Conservation (phyloP, 2,329 filamentous ascomycete genomes). For the Sporothrix dimorphospora region DNA sequence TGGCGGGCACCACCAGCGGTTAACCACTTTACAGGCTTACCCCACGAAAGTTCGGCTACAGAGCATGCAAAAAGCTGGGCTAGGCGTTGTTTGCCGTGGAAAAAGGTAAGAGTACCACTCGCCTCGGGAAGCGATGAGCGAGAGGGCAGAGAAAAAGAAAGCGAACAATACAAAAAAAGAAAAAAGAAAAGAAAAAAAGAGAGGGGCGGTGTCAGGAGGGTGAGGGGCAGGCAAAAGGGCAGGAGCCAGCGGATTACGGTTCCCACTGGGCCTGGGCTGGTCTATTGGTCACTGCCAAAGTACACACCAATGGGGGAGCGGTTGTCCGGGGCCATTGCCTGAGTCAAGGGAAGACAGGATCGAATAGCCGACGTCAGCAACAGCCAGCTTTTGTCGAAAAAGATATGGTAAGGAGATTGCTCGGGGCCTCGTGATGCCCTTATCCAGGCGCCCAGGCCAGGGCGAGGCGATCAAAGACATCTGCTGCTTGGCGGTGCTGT, state of each 20-base stretch:
- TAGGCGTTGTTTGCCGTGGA: slow-evolving; percentile 27
- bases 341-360: neutral
- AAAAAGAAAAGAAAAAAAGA: too few relatives aligned
- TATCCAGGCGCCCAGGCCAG: slow-evolving; percentile 5
- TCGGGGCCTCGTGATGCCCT: neutral
- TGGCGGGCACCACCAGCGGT: too few relatives aligned
- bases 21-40: slow-evolving; percentile 12
- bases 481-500: neutral
- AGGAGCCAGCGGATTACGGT: slow-evolving; percentile 17
- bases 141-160: neutral
- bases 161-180: neutral
- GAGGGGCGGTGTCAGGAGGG: slow-evolving; percentile 1
- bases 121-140: slow-evolving; percentile 22
- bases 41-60: slow-evolving; percentile 25
- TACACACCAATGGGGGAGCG: slow-evolving; percentile 1
- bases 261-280: slow-evolving; percentile 24
- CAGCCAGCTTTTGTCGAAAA: neutral
- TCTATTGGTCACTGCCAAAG: neutral
- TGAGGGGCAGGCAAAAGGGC: slow-evolving; percentile 19
- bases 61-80: neutral
- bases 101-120: slow-evolving; percentile 28
- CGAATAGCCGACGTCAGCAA: slow-evolving; percentile 15
- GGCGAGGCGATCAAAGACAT: slow-evolving; percentile 5
- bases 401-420: neutral
- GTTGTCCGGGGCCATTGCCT: slow-evolving; percentile 1